Evolutionary conservation across 768 basidiomycete species (phyloP), one percentile per base, ranked within the genome.

Genomic region (Leccinum boreale): DNA sequence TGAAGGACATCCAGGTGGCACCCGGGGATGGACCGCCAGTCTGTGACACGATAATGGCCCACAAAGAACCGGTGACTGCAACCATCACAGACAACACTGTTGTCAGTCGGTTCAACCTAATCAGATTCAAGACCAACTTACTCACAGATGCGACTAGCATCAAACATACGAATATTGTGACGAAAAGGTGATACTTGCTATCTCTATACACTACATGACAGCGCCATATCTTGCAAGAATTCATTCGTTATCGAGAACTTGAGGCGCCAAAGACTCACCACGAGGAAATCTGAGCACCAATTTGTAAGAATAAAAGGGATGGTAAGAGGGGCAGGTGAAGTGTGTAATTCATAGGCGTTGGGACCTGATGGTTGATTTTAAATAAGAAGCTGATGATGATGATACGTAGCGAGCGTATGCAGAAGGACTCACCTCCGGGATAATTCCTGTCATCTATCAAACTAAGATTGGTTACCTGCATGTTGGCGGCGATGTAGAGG

Each of bases 201-300:
- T 70, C 65, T 62, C 58, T 64, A 55, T 72, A 72, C 28, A 72
- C 70, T 42, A 72, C 67, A 9, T 67, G 55, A 46, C 70, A 74
- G 8, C 71, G 68, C 71, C 71, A 72, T 57, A 74, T 61, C 71
- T 72, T 52, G 39, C 0, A 19, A 31, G n/a, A 9, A 45, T 67
- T 8, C 36, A 35, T 42, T 28, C 19, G 33, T 14, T 23, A 12
- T 49, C 4, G 24, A 31, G n/a, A 46, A 46, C 21, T 39, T 39
- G 12, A 23, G 42, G 24, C 31, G 15, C 50, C 2, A 17, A 39
- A 39, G n/a, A 39, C 65, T 59, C 36, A 72, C 72, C 72, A 72
- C 71, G 4, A 72, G 52, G 8, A 60, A 53, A 31, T 72, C 67
- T 33, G 69, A 65, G 10, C 61, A 69, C 71, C 71, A 72, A 44